A percentile compares a stretch with the other conserved stretches of the same genome.
Evolutionary conservation across 1,139 yeast genomes (phyloP).

Genomic region (Scheffersomyces lignicola): DNA sequence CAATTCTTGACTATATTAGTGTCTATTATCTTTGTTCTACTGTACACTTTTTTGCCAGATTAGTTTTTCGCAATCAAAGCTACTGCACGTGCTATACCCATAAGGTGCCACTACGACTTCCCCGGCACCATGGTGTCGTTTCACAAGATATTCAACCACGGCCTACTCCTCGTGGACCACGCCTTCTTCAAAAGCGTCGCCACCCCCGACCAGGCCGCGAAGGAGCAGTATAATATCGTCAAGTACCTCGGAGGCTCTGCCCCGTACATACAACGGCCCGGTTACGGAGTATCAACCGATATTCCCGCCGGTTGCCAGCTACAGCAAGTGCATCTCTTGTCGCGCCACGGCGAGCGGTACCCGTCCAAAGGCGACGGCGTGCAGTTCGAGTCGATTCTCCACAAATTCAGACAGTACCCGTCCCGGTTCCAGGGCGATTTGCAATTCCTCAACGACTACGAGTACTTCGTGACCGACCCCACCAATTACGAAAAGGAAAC

Average conservation of each 20-base stretch:
- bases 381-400: constrained; percentile 16
- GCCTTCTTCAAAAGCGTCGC: constrained; percentile 30
- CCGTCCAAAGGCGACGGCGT: constrained; percentile 44
- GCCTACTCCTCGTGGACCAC: constrained; percentile 29
- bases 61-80: too few relatives aligned
- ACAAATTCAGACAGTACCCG: constrained; percentile 21
- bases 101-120: too few relatives aligned
- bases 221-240: constrained; percentile 42
- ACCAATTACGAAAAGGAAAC: constrained; percentile 33
- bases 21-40: too few relatives aligned
- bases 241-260: constrained; percentile 49
- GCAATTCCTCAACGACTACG: constrained; percentile 32
- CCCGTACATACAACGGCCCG: constrained; percentile 47
- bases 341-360: constrained; percentile 74
- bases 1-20: constrained; percentile 4
- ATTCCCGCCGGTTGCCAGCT: constrained; percentile 54
- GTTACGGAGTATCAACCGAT: constrained; percentile 47
- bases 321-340: constrained; percentile 62
- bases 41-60: too few relatives aligned
- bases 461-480: constrained; percentile 29
- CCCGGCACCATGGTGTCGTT: constrained; percentile 35
- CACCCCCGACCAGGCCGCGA: constrained; percentile 38
- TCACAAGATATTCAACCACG: constrained; percentile 28
- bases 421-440: constrained; percentile 30
- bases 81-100: too few relatives aligned